phyloP scores from a whole-genome alignment of 2,329 filamentous ascomycete species.

The Chlorencoelia australis region DNA sequence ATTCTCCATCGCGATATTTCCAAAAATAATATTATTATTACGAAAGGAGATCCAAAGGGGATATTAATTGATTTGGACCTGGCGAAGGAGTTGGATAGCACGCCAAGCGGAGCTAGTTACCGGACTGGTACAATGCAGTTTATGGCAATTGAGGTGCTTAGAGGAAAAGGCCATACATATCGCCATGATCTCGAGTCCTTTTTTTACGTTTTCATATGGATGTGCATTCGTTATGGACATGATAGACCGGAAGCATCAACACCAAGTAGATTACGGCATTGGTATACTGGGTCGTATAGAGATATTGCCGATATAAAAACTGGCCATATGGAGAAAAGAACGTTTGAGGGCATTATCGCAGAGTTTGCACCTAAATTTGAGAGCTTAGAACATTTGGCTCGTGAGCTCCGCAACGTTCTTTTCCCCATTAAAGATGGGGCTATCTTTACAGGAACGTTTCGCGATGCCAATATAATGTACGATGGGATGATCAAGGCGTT shows the following conservation, averaged over 20 bases:
- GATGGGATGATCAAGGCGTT: no score
- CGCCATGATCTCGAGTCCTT: constrained; percentile 27
- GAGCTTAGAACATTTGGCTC: constrained; percentile 13
- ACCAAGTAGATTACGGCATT: constrained; percentile 12
- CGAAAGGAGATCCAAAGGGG: constrained; percentile 6
- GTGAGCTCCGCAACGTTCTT: constrained; percentile 9
- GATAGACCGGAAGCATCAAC: constrained; percentile 9
- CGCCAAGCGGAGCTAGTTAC: constrained; percentile 19
- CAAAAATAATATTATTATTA: constrained; percentile 30
- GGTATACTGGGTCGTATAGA: constrained; percentile 22
- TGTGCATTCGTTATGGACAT: constrained; percentile 4
- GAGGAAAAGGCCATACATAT: constrained; percentile 26
- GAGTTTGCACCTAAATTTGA: constrained; percentile 22
- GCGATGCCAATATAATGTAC: constrained; percentile 5
- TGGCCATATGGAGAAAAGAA: constrained; percentile 12
- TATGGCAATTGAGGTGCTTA: constrained; percentile 30
- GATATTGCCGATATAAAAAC: constrained; percentile 20
- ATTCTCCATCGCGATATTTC: constrained; percentile 31
- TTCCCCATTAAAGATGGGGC: constrained; percentile 18
- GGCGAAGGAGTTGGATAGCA: constrained; percentile 21
- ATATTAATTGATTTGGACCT: constrained; percentile 25
- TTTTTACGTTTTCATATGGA: constrained; percentile 19
- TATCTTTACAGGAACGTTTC: constrained; percentile 16
- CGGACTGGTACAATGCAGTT: constrained; percentile 27
- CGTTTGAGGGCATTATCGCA: constrained; percentile 19